Base-by-base conservation (phyloP, 352 stramenopile species). In the Nothophytophthora sp. region DNA sequence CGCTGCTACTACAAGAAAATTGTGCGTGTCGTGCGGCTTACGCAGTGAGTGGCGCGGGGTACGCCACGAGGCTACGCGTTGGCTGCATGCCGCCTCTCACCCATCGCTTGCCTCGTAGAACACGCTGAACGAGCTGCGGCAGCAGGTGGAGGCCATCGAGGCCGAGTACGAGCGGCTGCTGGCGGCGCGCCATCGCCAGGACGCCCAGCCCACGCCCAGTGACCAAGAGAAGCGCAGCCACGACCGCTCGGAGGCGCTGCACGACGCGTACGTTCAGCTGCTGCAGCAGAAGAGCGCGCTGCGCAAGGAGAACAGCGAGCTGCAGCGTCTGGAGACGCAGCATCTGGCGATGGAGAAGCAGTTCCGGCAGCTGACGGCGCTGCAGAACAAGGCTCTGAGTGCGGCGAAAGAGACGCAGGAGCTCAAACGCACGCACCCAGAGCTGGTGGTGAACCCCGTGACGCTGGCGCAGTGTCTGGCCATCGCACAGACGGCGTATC, bases 1-100 rank as follows among this genome's bases (percentile, higher is more conserved):
- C 72, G 75, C 8, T 76, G 79, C 41, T 90, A 90, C 76, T 86
- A 90, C 68, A 81, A 82, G 62, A 86, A 87, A 28, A 61, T 79
- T 38, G 80, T 90, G 63, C 53, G 73, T 69, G 2, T 2, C 5
- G 9, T 37, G 24, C 12, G 30, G n/a, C n/a, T n/a, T n/a, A n/a
- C n/a, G n/a, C n/a, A n/a, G n/a, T n/a, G n/a, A n/a, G n/a, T n/a
- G n/a, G n/a, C n/a, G n/a, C n/a, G n/a, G n/a, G n/a, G n/a, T n/a
- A n/a, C n/a, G n/a, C n/a, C n/a, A n/a, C n/a, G n/a, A n/a, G n/a
- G n/a, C n/a, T n/a, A n/a, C n/a, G n/a, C n/a, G n/a, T n/a, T n/a
- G n/a, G n/a, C n/a, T n/a, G n/a, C n/a, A n/a, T n/a, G n/a, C n/a
- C n/a, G n/a, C n/a, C n/a, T n/a, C n/a, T n/a, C n/a, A n/a, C n/a